Conservation (phyloP, 305 asterid genomes). For the Solanum chacoense region DNA sequence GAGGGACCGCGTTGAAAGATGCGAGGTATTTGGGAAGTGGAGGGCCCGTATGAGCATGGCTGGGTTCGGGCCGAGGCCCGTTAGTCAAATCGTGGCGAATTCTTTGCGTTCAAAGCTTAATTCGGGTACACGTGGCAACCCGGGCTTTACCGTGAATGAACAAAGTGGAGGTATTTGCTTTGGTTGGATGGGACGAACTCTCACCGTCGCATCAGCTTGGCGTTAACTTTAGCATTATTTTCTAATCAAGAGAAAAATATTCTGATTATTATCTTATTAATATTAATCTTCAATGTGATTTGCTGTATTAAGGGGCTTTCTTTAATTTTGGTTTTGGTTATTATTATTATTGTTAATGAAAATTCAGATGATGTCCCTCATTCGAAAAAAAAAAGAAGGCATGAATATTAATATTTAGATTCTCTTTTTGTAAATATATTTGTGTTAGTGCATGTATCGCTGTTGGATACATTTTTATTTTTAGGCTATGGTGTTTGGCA, state of each 20-base stretch:
- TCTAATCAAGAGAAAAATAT: neutral
- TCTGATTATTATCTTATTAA: neutral
- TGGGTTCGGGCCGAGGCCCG: slow-evolving; percentile 41
- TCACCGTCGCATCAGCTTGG: slow-evolving; percentile 87
- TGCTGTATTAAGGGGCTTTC: neutral
- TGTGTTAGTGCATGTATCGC: slow-evolving; percentile 1
- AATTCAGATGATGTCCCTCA: neutral
- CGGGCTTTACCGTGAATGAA: slow-evolving; percentile 62
- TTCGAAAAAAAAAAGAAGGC: neutral
- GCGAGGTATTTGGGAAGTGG: slow-evolving; percentile 92
- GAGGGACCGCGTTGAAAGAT: slow-evolving; percentile 84
- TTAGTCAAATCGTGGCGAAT: slow-evolving; percentile 43
- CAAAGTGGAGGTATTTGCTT: slow-evolving; percentile 63
- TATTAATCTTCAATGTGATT: neutral
- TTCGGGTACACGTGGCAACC: slow-evolving; percentile 68
- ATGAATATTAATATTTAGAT: neutral
- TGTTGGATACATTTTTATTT: neutral
- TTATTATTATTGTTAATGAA: neutral
- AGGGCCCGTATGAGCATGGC: slow-evolving; percentile 91
- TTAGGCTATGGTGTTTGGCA: slow-evolving; percentile 10
- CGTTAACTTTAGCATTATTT: slow-evolving; percentile 26
- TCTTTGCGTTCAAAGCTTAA: slow-evolving; percentile 40
- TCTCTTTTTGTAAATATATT: neutral
- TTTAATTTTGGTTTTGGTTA: neutral
- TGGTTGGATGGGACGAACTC: slow-evolving; percentile 85